Percentiles rank a stretch among this genome's conserved stretches.
phyloP scores from a whole-genome alignment of 2,329 filamentous ascomycete species.

The Teratosphaeria pseudoeucalypti region DNA sequence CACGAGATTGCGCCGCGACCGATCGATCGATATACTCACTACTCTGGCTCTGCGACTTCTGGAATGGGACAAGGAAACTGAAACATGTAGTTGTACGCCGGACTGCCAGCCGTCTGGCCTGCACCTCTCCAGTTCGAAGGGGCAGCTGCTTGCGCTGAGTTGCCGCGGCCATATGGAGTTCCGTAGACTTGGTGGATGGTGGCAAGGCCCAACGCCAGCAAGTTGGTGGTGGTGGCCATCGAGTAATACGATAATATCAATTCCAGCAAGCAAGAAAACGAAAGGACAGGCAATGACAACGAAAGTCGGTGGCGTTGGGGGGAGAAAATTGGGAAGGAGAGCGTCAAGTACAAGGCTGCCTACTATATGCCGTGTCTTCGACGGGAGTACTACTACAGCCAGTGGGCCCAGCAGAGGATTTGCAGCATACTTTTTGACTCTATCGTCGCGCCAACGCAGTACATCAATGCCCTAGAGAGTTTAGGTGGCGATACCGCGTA shows the following conservation, averaged over 20 bases:
- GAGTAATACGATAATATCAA: background rate
- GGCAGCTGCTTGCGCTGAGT: background rate
- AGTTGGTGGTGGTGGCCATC: slow-evolving; percentile 2
- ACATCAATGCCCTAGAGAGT: background rate
- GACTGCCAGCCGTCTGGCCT: slow-evolving; percentile 10
- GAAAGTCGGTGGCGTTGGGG: background rate
- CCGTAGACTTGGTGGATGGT: background rate
- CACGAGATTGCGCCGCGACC: background rate
- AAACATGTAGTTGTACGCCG: slow-evolving; percentile 14
- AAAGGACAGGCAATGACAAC: background rate
- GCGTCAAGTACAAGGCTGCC: background rate
- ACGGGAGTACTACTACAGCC: background rate
- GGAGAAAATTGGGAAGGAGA: background rate
- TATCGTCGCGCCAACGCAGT: background rate
- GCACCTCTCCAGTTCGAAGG: slow-evolving; percentile 4
- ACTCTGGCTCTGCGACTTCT: slow-evolving; percentile 6
- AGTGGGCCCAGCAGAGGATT: background rate
- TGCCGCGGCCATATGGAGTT: background rate
- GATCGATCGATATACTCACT: slow-evolving; percentile 1
- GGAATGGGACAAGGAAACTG: slow-evolving; percentile 11
- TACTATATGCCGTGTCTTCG: background rate
- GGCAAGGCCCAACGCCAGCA: slow-evolving; percentile 6
- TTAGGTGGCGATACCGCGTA: background rate
- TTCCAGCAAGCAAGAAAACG: background rate
- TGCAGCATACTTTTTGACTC: background rate